Evolutionary conservation across 176 grass and related monocot species (phyloP), one percentile per base, ranked within the genome.

Genomic region (Oryza glumipatula): DNA sequence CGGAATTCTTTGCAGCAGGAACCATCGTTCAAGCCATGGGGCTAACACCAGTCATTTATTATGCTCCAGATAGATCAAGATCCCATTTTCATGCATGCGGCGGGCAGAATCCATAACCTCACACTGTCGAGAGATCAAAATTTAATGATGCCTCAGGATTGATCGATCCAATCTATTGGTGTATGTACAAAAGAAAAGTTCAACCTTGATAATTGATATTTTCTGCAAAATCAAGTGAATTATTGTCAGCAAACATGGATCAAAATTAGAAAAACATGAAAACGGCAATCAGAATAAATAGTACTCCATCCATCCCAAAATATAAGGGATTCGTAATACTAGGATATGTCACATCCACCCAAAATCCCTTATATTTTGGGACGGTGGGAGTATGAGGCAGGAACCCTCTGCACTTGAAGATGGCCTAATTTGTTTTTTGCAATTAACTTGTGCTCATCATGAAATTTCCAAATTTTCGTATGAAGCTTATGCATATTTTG

Each of bases 191-290:
- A 12, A 48, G 11, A 26, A 19, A 44, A 46, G 14, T 47, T 15
- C 45, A 15, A 67, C 24, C 63, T 48, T 67, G 4, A 12, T 80
- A 35, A 41, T 68, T 51, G 3, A 0, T 10, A 38, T 69, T 52
- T 69, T 44, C 17, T 80, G 78, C 65, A 80, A 21, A 68, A 52
- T 80, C 65, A 69, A 28, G 28, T 28, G 28, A 28, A 28, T 28
- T 28, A 28, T 28, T 28, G 28, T 28, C 28, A 28, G 28, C 28
- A 28, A 28, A 28, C 28, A 28, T 28, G 28, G 28, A 28, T 28
- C 28, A 28, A 28, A 28, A 28, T 28, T 28, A 28, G 28, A 28
- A 28, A 28, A 28, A 28, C 28, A 28, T 28, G 28, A 28, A 28
- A 28, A 28, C 28, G 28, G 28, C 28, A 28, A 28, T 28, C 28